A percentile compares a stretch with the other conserved stretches of the same genome.
phyloP scores from a whole-genome alignment of 345 rosid species.

The Brassica carinata region DNA sequence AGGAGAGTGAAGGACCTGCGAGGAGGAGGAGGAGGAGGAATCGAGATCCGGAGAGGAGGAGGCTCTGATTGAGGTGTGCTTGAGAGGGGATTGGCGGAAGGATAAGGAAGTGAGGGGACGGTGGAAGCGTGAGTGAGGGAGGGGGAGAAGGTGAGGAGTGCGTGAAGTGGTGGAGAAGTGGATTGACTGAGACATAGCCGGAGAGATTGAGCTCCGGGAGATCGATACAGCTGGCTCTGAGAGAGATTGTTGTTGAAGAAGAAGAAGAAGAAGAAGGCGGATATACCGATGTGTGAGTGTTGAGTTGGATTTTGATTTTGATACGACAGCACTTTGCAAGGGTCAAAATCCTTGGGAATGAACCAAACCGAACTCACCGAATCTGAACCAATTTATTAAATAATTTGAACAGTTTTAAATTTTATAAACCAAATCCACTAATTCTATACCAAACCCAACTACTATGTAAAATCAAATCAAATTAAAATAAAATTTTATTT shows the following conservation, averaged over 20 bases:
- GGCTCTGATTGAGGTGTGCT: constrained; percentile 51
- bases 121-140: constrained; percentile 39
- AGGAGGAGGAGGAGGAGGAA: constrained; percentile 38
- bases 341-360: background rate
- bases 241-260: constrained; percentile 1
- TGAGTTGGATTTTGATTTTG: background rate
- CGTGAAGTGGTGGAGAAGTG: constrained; percentile 55
- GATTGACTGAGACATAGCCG: constrained; percentile 68
- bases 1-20: constrained; percentile 47
- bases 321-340: background rate
- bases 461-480: no score
- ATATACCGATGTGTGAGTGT: background rate
- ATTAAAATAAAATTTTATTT: no score
- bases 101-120: constrained; percentile 43
- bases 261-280: background rate
- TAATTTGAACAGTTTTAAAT: no score
- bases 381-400: background rate
- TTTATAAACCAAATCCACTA: no score
- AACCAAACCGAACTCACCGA: background rate
- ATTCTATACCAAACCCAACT: no score
- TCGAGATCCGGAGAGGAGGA: constrained; percentile 35
- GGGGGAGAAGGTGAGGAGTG: constrained; percentile 24
- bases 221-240: background rate
- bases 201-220: constrained; percentile 1
- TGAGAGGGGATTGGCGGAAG: constrained; percentile 42